phyloP scores from a whole-genome alignment of 176 grass and related monocot species.

The Thalia dealbata region DNA sequence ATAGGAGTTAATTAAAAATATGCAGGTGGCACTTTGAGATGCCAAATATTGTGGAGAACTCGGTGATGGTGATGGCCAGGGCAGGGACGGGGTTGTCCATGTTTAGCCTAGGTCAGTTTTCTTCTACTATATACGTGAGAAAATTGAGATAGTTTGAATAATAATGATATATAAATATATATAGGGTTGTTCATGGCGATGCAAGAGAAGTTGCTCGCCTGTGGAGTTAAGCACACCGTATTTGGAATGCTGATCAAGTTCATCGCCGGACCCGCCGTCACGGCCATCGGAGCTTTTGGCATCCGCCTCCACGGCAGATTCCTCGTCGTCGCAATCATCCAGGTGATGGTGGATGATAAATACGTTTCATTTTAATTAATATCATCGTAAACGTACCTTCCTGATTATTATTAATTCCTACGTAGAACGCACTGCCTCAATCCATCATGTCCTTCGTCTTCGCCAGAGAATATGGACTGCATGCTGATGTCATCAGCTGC shows the following conservation, averaged over 20 bases:
- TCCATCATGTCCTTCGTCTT: conserved; percentile 64
- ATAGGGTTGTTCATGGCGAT: conserved; percentile 86
- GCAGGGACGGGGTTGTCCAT: conserved; percentile 60
- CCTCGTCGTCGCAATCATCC: conserved; percentile 58
- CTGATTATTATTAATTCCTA: not conserved
- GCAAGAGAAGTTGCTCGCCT: conserved; percentile 70
- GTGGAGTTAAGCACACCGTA: conserved; percentile 32
- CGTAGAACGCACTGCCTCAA: conserved; percentile 76
- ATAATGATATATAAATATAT: no score
- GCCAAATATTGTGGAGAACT: conserved; percentile 63
- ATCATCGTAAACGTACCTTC: no score
- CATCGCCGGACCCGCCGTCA: conserved; percentile 45
- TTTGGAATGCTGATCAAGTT: conserved; percentile 66
- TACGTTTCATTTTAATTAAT: no score
- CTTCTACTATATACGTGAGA: no score
- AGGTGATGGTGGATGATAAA: no score
- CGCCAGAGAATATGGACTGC: conserved; percentile 64
- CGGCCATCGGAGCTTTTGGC: conserved; percentile 29
- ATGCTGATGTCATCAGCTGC: conserved; percentile 64
- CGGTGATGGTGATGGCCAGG: conserved; percentile 64
- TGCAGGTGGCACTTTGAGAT: conserved; percentile 67
- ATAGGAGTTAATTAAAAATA: no score
- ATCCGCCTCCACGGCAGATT: conserved; percentile 54
- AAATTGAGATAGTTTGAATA: no score
- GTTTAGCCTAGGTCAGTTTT: conserved; percentile 98